Evolutionary conservation across 1,284 basidiomycete genomes (phyloP), one percentile per base, ranked within the genome.

Genomic region (Trichosporon sp.): DNA sequence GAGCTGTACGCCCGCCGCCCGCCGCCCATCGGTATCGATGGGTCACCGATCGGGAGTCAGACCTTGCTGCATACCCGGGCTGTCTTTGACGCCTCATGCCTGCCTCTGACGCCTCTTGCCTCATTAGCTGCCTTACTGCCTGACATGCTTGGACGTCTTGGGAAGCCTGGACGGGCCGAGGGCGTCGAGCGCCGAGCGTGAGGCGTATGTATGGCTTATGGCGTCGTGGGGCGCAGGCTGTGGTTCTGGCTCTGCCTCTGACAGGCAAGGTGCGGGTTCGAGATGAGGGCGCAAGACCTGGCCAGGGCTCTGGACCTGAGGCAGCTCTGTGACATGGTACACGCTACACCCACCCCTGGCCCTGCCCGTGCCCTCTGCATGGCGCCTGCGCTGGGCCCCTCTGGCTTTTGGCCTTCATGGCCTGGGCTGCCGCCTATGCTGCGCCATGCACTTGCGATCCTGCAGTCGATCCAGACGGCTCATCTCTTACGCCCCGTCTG

Each of bases 331-430:
- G 27, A 54, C 49, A 54, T 54, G 49, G 49, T 4, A 54, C 49
- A 54, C 49, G 49, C 49, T 54, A 54, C 49, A 54, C 49, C 25
- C 49, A 54, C 49, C 49, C 49, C 49, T 54, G 49, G 49, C 49
- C 49, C 49, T 54, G 49, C 49, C 49, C 49, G 49, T 54, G 49
- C 49, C 49, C 49, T 54, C n/a, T 31, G 49, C 49, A 16, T 11
- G 49, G 40, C 40, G 19, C 21, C 25, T 29, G 29, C 49, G 25
- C 7, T 25, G 8, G n/a, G n/a, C n/a, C n/a, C n/a, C n/a, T n/a
- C n/a, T n/a, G n/a, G n/a, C n/a, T n/a, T 46, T 19, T 19, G 2
- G 16, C 37, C 9, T 16, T 16, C 16, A 7, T 2, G 10, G 21
- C 11, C 25, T 54, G 29, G 16, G 27, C 27, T n/a, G 16, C n/a